A percentile compares a stretch with the other conserved stretches of the same genome.
Evolutionary conservation across 2,329 filamentous ascomycete genomes (phyloP).

Genomic region (Fusarium coffeatum): DNA sequence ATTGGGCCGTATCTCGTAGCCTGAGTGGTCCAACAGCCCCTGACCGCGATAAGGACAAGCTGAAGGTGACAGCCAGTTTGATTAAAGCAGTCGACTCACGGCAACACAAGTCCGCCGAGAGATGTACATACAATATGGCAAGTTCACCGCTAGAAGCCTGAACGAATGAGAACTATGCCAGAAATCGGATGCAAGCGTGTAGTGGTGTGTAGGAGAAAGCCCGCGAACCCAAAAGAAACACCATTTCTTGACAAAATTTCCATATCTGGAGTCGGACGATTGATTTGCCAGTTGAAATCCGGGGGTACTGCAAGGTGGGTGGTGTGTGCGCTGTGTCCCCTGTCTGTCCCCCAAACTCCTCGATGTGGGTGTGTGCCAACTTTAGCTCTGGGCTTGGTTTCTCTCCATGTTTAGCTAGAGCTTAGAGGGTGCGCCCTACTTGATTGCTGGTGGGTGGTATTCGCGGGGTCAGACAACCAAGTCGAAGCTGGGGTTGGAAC

Average conservation of each 20-base stretch:
- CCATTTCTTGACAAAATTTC: conserved; percentile 17
- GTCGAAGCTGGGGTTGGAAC: conserved; percentile 37
- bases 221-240: conserved; percentile 34
- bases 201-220: conserved; percentile 37
- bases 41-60: conserved; percentile 32
- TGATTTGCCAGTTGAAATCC: conserved; percentile 28
- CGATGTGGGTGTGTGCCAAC: conserved; percentile 26
- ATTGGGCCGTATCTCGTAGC: conserved; percentile 25
- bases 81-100: conserved; percentile 22
- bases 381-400: conserved; percentile 15
- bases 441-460: conserved; percentile 36
- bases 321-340: conserved; percentile 29
- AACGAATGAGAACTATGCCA: conserved; percentile 34
- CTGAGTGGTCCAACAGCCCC: conserved; percentile 29
- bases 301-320: conserved; percentile 25
- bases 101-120: conserved; percentile 28
- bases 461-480: conserved; percentile 26
- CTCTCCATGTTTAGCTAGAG: not conserved
- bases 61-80: conserved; percentile 26
- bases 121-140: conserved; percentile 5
- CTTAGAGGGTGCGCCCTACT: conserved; percentile 13
- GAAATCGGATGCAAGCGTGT: conserved; percentile 31
- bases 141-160: conserved; percentile 41
- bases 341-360: conserved; percentile 15
- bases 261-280: conserved; percentile 16